Conservation (phyloP, 768 basidiomycete species). For the Boletus sp. region DNA sequence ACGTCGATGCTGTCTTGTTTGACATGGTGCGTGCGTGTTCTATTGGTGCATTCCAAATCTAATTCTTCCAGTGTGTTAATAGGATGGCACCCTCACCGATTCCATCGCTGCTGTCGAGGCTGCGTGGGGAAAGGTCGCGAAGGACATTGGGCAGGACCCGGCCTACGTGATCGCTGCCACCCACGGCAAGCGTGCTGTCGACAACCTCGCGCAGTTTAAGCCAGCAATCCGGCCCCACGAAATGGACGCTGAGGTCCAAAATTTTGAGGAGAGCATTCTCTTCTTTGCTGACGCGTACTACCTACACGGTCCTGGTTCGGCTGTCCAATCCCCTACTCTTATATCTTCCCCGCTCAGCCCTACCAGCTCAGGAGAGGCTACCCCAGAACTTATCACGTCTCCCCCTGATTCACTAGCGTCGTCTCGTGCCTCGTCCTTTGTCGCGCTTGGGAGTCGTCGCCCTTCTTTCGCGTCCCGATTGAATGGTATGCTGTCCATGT, state of each 20-base stretch:
- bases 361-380: constrained; percentile 35
- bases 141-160: constrained; percentile 67
- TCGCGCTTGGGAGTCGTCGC: constrained; percentile 35
- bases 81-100: constrained; percentile 74
- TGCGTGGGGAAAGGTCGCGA: constrained; percentile 72
- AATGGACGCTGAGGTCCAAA: constrained; percentile 56
- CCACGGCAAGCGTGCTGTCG: constrained; percentile 76
- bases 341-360: constrained; percentile 13
- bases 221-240: constrained; percentile 53
- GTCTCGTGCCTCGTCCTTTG: constrained; percentile 45
- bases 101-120: constrained; percentile 73
- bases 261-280: constrained; percentile 65
- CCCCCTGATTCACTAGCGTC: constrained; percentile 39
- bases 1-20: constrained; percentile 59
- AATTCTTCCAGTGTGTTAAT: constrained; percentile 16
- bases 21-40: constrained; percentile 54
- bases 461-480: constrained; percentile 47
- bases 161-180: constrained; percentile 68
- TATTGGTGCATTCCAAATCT: constrained; percentile 14
- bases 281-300: constrained; percentile 62
- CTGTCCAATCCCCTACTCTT: constrained; percentile 20
- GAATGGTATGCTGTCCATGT: constrained; percentile 40
- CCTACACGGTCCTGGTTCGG: constrained; percentile 41
- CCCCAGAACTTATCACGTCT: constrained; percentile 40
- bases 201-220: constrained; percentile 66